Percentiles rank a stretch among this genome's conserved stretches.
Evolutionary conservation across 176 grass and related monocot genomes (phyloP).

Genomic region (Carex cristatella): DNA sequence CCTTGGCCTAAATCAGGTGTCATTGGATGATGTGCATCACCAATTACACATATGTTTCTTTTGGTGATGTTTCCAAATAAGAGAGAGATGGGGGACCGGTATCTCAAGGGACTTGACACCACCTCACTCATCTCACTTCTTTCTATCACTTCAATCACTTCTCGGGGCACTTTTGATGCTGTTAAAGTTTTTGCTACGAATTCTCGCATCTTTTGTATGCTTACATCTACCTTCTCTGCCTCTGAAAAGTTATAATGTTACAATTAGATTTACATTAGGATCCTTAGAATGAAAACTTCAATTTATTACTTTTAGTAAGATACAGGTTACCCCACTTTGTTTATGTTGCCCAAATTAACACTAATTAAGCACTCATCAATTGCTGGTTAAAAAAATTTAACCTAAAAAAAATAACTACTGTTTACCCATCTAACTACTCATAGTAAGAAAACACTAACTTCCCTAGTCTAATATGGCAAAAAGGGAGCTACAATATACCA

Average conservation of each 20-base stretch:
- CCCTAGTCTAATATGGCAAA: neutral
- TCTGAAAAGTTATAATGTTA: neutral
- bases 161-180: constrained; percentile 16
- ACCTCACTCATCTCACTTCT: constrained; percentile 46
- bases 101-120: constrained; percentile 38
- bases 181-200: constrained; percentile 31
- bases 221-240: constrained; percentile 33
- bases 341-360: neutral
- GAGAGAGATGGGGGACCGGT: constrained; percentile 47
- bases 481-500: neutral
- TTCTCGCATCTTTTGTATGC: constrained; percentile 30
- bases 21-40: constrained; percentile 85
- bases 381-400: neutral
- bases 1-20: constrained; percentile 80
- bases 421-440: neutral
- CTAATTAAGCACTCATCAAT: neutral
- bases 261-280: neutral
- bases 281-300: neutral
- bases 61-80: constrained; percentile 30
- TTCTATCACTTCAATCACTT: constrained; percentile 32
- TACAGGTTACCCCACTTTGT: neutral
- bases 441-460: neutral
- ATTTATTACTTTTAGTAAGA: neutral
- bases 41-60: constrained; percentile 55
- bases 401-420: neutral